phyloP scores from a whole-genome alignment of 1,139 yeast species.

The Diutina ranongensis region DNA sequence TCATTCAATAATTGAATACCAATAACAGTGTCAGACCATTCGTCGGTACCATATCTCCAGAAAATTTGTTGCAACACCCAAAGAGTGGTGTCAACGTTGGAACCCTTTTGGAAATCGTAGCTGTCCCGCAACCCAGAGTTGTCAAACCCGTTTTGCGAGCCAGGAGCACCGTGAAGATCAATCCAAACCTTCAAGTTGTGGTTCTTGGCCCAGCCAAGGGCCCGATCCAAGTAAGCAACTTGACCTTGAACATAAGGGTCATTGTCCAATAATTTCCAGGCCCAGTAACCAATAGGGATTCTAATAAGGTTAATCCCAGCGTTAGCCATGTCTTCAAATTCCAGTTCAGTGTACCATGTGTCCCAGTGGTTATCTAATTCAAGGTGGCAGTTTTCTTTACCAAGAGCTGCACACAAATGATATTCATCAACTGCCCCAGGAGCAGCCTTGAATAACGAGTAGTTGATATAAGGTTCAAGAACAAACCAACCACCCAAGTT shows the following conservation, averaged over 20 bases:
- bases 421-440: slow-evolving; percentile 71
- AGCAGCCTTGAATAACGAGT: slow-evolving; percentile 57
- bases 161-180: slow-evolving; percentile 58
- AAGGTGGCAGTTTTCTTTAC: slow-evolving; percentile 41
- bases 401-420: slow-evolving; percentile 52
- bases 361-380: slow-evolving; percentile 65
- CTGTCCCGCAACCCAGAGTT: slow-evolving; percentile 78
- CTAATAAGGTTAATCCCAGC: slow-evolving; percentile 51
- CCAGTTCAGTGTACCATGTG: slow-evolving; percentile 66
- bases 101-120: slow-evolving; percentile 41
- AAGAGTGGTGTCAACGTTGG: slow-evolving; percentile 40
- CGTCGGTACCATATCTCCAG: slow-evolving; percentile 53
- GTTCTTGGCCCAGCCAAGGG: slow-evolving; percentile 42
- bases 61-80: slow-evolving; percentile 34
- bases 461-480: slow-evolving; percentile 74
- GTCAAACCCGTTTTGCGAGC: slow-evolving; percentile 81
- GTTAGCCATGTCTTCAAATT: slow-evolving; percentile 36
- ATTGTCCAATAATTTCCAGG: slow-evolving; percentile 32
- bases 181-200: slow-evolving; percentile 46
- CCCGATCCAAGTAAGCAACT: slow-evolving; percentile 38
- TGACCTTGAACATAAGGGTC: slow-evolving; percentile 57
- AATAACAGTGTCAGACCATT: slow-evolving; percentile 59
- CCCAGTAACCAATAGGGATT: slow-evolving; percentile 63
- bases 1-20: slow-evolving; percentile 86
- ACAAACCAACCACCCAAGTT: slow-evolving; percentile 93